Conservation (phyloP, 306 rosid species). For the Corylus avellana region DNA sequence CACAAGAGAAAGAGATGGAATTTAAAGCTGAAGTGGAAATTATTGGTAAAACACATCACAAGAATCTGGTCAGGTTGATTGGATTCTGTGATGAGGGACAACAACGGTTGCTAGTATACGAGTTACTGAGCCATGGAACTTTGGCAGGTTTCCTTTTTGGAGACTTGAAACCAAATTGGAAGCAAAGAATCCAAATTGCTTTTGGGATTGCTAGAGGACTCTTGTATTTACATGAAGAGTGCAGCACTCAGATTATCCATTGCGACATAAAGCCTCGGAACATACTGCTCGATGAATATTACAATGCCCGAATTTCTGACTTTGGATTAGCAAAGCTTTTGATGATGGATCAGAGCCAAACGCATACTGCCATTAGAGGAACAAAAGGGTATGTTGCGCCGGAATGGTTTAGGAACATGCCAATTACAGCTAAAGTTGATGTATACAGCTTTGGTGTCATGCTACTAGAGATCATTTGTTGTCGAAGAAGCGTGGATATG, state of each 20-base stretch:
- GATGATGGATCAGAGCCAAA: conserved; percentile 9
- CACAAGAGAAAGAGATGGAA: conserved; percentile 42
- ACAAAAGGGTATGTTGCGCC: conserved; percentile 49
- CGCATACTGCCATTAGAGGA: conserved; percentile 24
- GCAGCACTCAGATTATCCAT: conserved; percentile 28
- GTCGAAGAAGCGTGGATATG: conserved; percentile 6
- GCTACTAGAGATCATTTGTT: background rate
- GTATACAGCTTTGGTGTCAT: conserved; percentile 23
- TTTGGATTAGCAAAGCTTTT: conserved; percentile 38
- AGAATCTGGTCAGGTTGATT: conserved; percentile 9
- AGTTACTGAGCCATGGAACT: conserved; percentile 28
- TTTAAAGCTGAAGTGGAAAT: conserved; percentile 7
- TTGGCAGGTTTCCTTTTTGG: conserved; percentile 33
- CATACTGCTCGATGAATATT: conserved; percentile 29
- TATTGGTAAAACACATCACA: background rate
- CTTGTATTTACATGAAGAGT: conserved; percentile 34
- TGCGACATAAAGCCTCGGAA: conserved; percentile 44
- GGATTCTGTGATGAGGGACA: conserved; percentile 26
- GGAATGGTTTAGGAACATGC: conserved; percentile 28
- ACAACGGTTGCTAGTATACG: conserved; percentile 22
- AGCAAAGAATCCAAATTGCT: conserved; percentile 27
- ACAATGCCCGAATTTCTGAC: conserved; percentile 16
- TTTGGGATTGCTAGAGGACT: conserved; percentile 34
- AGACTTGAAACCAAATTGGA: conserved; percentile 18
- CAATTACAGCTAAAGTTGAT: conserved; percentile 34